These are phyloP conservation scores for Arthrobotrys sinensis DNA, from an alignment of 2,329 filamentous ascomycete species.

Conservation along the genomic window DNA sequence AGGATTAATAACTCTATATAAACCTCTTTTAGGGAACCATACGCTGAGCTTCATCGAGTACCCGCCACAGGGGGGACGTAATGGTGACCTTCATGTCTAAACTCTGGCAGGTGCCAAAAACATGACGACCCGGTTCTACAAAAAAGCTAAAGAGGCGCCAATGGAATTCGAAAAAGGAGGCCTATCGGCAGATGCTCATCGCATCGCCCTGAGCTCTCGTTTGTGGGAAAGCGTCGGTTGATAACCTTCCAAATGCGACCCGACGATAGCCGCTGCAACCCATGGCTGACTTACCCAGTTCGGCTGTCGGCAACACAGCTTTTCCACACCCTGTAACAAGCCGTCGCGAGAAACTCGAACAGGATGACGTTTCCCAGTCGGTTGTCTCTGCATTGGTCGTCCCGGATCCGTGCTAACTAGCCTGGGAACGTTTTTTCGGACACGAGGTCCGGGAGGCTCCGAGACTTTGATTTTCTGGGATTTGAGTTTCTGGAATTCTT, in stretches of 20 bases:
- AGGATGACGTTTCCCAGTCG: conserved; percentile 22
- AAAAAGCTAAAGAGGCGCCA: conserved; percentile 20
- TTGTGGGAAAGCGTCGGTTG: conserved; percentile 59
- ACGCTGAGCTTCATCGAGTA: conserved; percentile 15
- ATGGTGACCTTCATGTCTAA: conserved; percentile 2
- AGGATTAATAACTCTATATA: conserved; percentile 26
- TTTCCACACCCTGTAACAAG: background rate
- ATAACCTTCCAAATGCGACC: conserved; percentile 50
- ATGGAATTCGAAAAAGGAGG: background rate
- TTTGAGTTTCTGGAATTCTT: conserved; percentile 15
- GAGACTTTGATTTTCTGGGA: conserved; percentile 25
- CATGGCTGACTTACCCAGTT: background rate
- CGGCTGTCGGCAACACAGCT: conserved; percentile 48
- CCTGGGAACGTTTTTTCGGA: conserved; percentile 24
- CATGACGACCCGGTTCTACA: conserved; percentile 16
- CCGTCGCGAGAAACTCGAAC: conserved; percentile 7
- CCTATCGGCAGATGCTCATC: conserved; percentile 44
- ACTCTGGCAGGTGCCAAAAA: conserved; percentile 30
- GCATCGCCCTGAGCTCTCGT: conserved; percentile 38
- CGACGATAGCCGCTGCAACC: conserved; percentile 47
- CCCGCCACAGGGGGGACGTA: conserved; percentile 24
- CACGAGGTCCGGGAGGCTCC: conserved; percentile 37
- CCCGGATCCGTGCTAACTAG: conserved; percentile 8
- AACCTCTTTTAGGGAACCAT: conserved; percentile 4
- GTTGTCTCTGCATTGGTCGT: conserved; percentile 1